phyloP scores from a whole-genome alignment of 106 monocot genomes.

The Acorus calamus region DNA sequence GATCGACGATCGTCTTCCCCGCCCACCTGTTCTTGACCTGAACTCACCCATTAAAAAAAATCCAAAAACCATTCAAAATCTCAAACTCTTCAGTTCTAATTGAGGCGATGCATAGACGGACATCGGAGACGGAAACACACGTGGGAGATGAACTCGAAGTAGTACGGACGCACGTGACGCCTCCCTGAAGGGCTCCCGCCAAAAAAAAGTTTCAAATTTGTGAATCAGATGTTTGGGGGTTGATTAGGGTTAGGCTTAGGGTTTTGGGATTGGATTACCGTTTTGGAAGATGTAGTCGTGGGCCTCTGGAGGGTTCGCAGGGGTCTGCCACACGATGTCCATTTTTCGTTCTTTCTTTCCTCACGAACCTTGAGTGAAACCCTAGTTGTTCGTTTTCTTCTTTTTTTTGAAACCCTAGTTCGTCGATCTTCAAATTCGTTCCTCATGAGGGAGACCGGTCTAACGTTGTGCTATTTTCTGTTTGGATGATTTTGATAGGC shows the following conservation, averaged over 20 bases:
- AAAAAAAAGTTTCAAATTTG: no score
- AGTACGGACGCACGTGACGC: slow-evolving; percentile 85
- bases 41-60: neutral
- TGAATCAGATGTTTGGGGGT: neutral
- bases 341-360: slow-evolving; percentile 6
- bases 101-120: no score
- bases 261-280: slow-evolving; percentile 25
- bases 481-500: no score
- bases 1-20: slow-evolving; percentile 84
- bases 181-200: slow-evolving; percentile 33
- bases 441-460: no score
- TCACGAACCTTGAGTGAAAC: no score
- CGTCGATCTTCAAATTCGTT: no score
- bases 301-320: slow-evolving; percentile 60
- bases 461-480: no score
- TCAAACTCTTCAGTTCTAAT: neutral
- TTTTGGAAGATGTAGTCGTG: slow-evolving; percentile 67
- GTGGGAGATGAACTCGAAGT: slow-evolving; percentile 95
- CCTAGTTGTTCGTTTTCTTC: no score
- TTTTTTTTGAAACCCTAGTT: no score
- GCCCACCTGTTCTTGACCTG: slow-evolving; percentile 94
- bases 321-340: slow-evolving; percentile 88
- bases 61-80: neutral
- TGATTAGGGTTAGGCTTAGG: neutral
- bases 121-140: slow-evolving; percentile 17